A percentile compares a stretch with the other conserved stretches of the same genome.
Evolutionary conservation across 2,329 filamentous ascomycete genomes (phyloP).

Genomic region (Aspergillus japonicus): DNA sequence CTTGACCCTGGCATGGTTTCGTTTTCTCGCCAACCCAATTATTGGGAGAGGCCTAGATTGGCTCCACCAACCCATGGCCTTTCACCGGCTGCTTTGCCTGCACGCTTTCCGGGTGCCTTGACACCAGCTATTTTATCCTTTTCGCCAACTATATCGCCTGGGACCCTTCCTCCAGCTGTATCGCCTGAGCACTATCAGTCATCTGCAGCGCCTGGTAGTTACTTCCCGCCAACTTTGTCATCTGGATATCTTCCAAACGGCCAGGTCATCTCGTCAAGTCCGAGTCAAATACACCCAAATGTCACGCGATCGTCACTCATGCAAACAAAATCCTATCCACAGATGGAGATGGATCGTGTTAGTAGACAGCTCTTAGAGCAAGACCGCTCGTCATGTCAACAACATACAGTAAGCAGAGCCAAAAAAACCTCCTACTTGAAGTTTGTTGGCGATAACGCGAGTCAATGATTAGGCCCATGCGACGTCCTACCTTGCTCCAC

Average conservation of each 20-base stretch:
- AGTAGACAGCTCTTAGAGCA: constrained; percentile 15
- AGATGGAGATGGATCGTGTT: constrained; percentile 1
- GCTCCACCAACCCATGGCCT: no score
- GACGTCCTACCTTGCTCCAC: not conserved
- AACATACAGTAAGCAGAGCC: constrained; percentile 12
- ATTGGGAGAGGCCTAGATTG: no score
- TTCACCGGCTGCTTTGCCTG: no score
- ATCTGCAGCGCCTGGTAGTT: not conserved
- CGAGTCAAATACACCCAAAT: not conserved
- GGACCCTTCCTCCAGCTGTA: no score
- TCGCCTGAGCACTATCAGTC: not conserved
- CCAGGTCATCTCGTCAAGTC: not conserved
- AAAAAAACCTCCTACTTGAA: not conserved
- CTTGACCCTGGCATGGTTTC: no score
- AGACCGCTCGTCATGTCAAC: constrained; percentile 10
- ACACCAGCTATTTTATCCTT: no score
- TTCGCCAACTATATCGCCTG: no score
- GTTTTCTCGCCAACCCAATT: no score
- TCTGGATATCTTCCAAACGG: not conserved
- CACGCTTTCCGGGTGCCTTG: no score
- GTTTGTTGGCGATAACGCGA: not conserved
- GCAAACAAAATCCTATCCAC: not conserved
- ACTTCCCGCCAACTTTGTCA: not conserved
- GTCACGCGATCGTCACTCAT: not conserved
- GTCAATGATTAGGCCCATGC: not conserved